Percentiles rank a stretch among this genome's conserved stretches.
Conservation (phyloP, 75 land plant species). For the Pseudotsuga menziesii region DNA sequence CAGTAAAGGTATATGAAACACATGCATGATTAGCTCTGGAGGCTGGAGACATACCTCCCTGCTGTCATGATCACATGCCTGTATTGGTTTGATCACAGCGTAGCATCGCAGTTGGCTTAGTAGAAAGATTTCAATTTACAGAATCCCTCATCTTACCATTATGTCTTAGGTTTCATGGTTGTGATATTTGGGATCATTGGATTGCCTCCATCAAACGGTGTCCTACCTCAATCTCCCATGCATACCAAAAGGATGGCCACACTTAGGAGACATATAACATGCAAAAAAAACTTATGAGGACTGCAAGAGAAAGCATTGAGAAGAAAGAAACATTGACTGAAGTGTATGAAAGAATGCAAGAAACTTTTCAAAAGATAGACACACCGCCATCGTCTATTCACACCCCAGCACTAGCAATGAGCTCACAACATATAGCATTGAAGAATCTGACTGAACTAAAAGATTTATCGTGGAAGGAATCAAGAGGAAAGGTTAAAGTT, state of each 20-base stretch:
- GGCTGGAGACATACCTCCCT: too few relatives aligned
- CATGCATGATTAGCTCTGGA: too few relatives aligned
- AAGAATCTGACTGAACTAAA: background rate
- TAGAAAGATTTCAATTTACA: constrained; percentile 16
- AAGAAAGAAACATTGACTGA: constrained; percentile 12
- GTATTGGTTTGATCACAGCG: constrained; percentile 32
- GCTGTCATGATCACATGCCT: constrained; percentile 27
- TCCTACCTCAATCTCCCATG: constrained; percentile 90
- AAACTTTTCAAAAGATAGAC: constrained; percentile 14
- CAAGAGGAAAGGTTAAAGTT: background rate
- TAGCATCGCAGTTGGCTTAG: constrained; percentile 31
- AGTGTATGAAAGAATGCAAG: constrained; percentile 29
- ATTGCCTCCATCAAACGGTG: constrained; percentile 86
- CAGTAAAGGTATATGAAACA: too few relatives aligned
- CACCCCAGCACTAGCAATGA: too few relatives aligned
- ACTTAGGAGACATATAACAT: constrained; percentile 39
- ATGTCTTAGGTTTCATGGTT: constrained; percentile 6
- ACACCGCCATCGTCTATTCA: background rate
- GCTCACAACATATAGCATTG: background rate
- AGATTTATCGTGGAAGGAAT: background rate
- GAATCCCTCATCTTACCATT: background rate
- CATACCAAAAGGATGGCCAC: constrained; percentile 78
- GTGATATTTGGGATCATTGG: constrained; percentile 67
- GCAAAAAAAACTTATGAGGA: constrained; percentile 24
- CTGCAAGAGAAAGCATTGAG: constrained; percentile 19